phyloP scores from a whole-genome alignment of 495 filamentous ascomycete species.

The Letharia lupina region DNA sequence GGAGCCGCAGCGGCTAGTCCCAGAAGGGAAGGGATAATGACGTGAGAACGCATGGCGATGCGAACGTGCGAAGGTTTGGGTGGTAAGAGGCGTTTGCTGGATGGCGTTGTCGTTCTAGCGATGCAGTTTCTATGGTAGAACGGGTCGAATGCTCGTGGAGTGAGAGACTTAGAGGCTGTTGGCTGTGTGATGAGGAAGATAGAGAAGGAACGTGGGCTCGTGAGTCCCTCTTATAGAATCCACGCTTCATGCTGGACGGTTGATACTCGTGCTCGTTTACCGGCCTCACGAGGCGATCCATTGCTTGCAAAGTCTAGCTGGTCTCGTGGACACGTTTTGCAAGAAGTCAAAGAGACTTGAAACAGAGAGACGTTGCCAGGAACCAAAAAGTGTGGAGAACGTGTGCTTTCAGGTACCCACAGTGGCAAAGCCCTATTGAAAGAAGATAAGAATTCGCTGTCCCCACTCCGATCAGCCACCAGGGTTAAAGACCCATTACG shows the following conservation, averaged over 20 bases:
- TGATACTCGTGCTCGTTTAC: neutral
- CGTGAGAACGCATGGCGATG: conserved; percentile 1
- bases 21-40: neutral
- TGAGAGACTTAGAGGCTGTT: neutral
- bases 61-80: neutral
- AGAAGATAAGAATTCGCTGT: neutral
- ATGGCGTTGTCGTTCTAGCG: neutral
- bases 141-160: neutral
- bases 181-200: neutral
- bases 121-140: neutral
- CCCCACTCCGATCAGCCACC: neutral
- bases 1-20: neutral
- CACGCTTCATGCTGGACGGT: neutral
- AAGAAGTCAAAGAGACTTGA: neutral
- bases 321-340: neutral
- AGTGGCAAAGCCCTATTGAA: neutral
- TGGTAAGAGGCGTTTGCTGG: neutral
- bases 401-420: neutral
- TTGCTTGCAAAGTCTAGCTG: neutral
- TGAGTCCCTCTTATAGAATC: neutral
- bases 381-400: neutral
- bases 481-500: neutral
- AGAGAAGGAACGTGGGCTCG: neutral
- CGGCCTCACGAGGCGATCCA: neutral
- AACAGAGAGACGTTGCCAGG: neutral